Evolutionary conservation across 257 asterid species (phyloP).

Genomic region (Forsythia viridissima): DNA sequence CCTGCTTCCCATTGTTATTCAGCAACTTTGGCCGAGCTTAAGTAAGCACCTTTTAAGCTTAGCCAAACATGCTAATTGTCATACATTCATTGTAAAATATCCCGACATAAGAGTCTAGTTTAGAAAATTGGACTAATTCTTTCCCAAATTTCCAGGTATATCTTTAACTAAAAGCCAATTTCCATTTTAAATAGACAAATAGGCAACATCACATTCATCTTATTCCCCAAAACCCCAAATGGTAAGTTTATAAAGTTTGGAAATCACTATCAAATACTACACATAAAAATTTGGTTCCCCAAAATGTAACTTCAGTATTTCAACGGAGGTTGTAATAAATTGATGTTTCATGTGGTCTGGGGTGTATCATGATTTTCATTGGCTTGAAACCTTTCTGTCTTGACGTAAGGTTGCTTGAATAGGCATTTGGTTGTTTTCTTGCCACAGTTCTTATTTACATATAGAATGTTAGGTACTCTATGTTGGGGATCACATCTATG

Average conservation of each 20-base stretch:
- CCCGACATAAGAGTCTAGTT: neutral
- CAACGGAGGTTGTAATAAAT: constrained; percentile 1
- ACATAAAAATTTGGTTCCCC: neutral
- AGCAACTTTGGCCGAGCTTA: no score
- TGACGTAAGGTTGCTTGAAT: neutral
- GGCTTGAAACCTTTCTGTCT: constrained; percentile 7
- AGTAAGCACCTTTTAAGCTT: no score
- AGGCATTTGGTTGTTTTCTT: constrained; percentile 1
- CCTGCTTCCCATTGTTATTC: no score
- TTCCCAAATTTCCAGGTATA: neutral
- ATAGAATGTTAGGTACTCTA: constrained; percentile 76
- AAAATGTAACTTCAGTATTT: neutral
- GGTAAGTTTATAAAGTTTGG: constrained; percentile 2
- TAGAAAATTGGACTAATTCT: constrained; percentile 10
- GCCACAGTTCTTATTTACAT: constrained; percentile 21
- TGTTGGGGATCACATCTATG: constrained; percentile 89
- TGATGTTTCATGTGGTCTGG: constrained; percentile 5
- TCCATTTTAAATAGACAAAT: neutral
- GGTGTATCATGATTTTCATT: constrained; percentile 20
- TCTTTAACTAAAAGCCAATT: constrained; percentile 4
- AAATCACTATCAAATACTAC: neutral
- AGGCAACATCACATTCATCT: neutral
- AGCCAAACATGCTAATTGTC: no score
- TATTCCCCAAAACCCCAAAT: constrained; percentile 4
- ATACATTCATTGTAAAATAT: neutral